phyloP scores from a whole-genome alignment of 176 grass and related monocot genomes.

The Pharus latifolius region DNA sequence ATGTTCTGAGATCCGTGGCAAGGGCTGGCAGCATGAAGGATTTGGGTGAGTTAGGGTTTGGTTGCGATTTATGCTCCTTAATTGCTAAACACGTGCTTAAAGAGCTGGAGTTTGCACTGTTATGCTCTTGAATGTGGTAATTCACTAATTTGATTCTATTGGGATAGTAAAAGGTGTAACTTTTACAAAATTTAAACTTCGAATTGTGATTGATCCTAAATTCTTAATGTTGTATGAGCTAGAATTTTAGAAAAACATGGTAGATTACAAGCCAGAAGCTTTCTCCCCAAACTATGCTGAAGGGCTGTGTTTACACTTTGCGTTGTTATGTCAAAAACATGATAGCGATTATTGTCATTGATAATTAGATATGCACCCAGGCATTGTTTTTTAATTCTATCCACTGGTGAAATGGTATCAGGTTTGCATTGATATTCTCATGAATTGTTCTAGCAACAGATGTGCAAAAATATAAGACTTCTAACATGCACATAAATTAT shows the following conservation, averaged over 20 bases:
- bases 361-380: not conserved
- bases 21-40: constrained; percentile 82
- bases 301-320: too few relatives aligned
- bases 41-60: constrained; percentile 58
- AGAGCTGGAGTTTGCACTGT: not conserved
- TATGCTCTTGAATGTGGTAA: not conserved
- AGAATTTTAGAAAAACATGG: not conserved
- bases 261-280: too few relatives aligned
- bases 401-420: not conserved
- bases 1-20: constrained; percentile 65
- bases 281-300: too few relatives aligned
- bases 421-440: not conserved
- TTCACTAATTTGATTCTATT: not conserved
- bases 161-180: not conserved
- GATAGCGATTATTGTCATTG: not conserved
- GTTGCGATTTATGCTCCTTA: not conserved
- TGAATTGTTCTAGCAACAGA: not conserved
- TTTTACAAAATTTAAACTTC: not conserved
- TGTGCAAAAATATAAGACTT: not conserved
- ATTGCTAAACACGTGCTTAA: not conserved
- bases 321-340: too few relatives aligned
- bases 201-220: not conserved
- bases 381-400: not conserved
- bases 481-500: not conserved
- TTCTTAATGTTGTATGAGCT: not conserved